Evolutionary conservation across 257 asterid genomes (phyloP), one percentile per base, ranked within the genome.

Genomic region (Craterostigma plantagineum): DNA sequence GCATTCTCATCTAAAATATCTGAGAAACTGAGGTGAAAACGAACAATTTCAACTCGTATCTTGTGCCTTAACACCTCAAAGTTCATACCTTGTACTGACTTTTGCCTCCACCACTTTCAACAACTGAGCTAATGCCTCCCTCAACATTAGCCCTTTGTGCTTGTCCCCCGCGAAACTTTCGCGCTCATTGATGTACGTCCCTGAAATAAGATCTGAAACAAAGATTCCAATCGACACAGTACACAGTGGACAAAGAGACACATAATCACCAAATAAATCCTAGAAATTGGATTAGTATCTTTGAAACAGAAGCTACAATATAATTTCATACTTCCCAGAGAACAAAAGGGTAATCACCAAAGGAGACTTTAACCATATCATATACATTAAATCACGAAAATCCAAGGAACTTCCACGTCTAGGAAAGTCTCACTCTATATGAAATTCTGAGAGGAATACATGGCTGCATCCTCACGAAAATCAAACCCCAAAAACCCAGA

Each of bases 111-210:
- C 77, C 59, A 62, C 46, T 49, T 57, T 68, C 61, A 60, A 51
- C 38, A 90, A 71, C 49, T 73, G 70, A 12, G 63, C 30, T 59
- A 79, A 56, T 49, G 75, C 76, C 63, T 76, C 91, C 59, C 86
- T 76, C 41, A 72, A 48, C 48, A 44, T 64, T 50, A 63, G 61
- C 6, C 57, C 64, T 45, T 68, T 66, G 52, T 63, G 78, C 2
- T 68, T 74, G 45, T 71, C 72, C 4, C 52, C 59, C 42, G 64
- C 51, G 49, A 35, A 46, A 37, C 63, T 57, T 14, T 68, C 64
- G 43, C 51, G 64, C 52, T 50, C 73, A 40, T 18, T 38, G 35
- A 38, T 51, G 55, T 57, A 51, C 18, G 46, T 47, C 60, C 64
- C 68, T 16, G 78, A 59, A 14, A 41, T 59, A 27, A 79, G 61